Base-by-base conservation (phyloP, 495 filamentous ascomycete species). In the Talaromyces borbonicus region DNA sequence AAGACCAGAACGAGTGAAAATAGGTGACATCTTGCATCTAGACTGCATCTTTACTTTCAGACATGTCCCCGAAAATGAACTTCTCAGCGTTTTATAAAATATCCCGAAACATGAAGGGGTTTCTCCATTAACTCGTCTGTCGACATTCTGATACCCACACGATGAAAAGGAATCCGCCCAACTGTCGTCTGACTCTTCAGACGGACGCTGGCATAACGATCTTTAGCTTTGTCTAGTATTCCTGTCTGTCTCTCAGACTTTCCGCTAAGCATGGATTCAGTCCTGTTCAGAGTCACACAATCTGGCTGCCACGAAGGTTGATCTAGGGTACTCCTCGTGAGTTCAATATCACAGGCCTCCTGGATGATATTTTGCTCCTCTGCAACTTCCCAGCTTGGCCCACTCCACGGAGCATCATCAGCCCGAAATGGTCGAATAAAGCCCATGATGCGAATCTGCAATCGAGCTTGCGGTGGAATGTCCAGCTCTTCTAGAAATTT, bases 371-470 rank as follows among this genome's bases (percentile, higher is more conserved):
- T 55, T 1, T 62, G 56, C 1, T 66, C 67, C 31, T 75, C 64
- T 5, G 49, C 56, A 66, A 61, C 9, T 59, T 47, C 12, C 61
- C 56, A 15, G 50, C 54, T 0, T 55, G 59, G 3, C 37, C 50
- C 0, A 56, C 54, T 5, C 52, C 45, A 0, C 61, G 57, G 11
- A 53, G 57, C 8, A 23, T 36, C 16, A 1, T 12, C 27, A 2
- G 52, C 29, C 20, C 31, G 41, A 6, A 32, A 41, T 15, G 52
- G 52, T 8, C 68, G 71, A 14, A 80, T 46, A 22, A 65, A 76
- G 1, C 78, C 78, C 71, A 84, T 72, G 5, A 79, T 31, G n/a
- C 74, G 53, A 31, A 80, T 52, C 16, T 73, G 58, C 1, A 81
- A 19, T 32, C 66, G 69, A 8, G 55, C 42, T 14, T 62, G 51